Evolutionary conservation across 768 basidiomycete species (phyloP), one percentile per base, ranked within the genome.

Genomic region (Hemileccinum impolitum): DNA sequence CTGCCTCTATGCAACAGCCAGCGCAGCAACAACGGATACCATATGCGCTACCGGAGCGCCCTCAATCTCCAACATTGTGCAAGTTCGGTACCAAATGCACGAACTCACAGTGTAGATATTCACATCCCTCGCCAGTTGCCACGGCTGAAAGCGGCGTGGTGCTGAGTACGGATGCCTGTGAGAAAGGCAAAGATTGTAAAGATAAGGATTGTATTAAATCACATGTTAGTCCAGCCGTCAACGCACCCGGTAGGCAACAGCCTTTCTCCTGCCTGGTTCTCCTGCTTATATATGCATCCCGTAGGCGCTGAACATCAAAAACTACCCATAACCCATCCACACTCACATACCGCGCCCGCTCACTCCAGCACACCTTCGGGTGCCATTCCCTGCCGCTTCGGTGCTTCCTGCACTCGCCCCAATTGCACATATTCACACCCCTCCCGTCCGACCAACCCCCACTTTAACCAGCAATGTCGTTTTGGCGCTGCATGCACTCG

Each of bases 101-200:
- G 42, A 95, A 97, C 66, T 76, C 87, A 0, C 76, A 85, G 39
- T 99, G 96, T 67, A 78, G 87, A 15, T 98, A 83, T 67, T 91
- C 92, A 9, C 96, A 99, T 67, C 94, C 96, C 5, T 93, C 90
- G 9, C 96, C 96, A n/a, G 91, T 94, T 3, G 94, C 96, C 6
- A 96, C 95, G 15, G 77, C 87, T 28, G 93, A 95, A 70, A 94
- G 89, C 59, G 96, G 94, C 9, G 79, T 99, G 54, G 96, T 98
- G 2, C 75, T 99, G 48, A 95, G 90, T 59, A 93, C 90, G 49
- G 95, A 98, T 49, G 75, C 91, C 17, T 99, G 96, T 67, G 90
- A 94, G 59, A 82, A 85, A 42, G 90, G 90, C 15, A 87, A 84
- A 63, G 74, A 86, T 39, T 99, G 96, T 69, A 84, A 88, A 61